Base-by-base conservation (phyloP, 139 green algal species). In the Chlorella sorokiniana region DNA sequence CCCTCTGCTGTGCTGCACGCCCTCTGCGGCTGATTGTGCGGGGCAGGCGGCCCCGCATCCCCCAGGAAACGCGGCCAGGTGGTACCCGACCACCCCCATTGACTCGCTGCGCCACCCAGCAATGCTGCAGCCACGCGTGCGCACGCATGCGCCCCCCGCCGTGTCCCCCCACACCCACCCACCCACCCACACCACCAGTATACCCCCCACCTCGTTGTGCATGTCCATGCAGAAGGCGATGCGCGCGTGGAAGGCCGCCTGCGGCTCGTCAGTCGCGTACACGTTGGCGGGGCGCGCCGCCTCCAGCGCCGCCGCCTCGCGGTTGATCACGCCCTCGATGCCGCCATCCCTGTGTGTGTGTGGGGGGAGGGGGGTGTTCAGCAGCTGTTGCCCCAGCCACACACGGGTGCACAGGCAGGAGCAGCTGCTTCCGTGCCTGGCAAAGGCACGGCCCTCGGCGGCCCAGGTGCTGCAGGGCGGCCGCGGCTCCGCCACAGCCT, bases 221-320 rank as follows among this genome's bases (percentile, higher is more conserved):
- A 97, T 88, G 88, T 99, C 94, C 52, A 99, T 87, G 93, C 96
- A 99, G 90, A 99, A 99, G 16, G 94, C 93, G 25, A 97, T 94
- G 83, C 96, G 94, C 9, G 92, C 94, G 82, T 99, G 95, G 92
- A 99, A 99, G 4, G 95, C 95, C 29, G 88, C 88, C 78, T 85
- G 69, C 10, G 93, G 92, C 85, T 93, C 90, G 35, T 79, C 76
- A 33, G 85, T 90, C 0, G 65, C 54, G 87, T 98, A 98, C 25
- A 97, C 83, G 83, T 98, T 93, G 9, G 77, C 87, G 27, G 86
- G 81, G 79, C 96, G 93, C 29, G 89, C 88, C 35, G 78, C 91
- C 56, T 86, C 79, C 90, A 99, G 91, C 73, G 81, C 94, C 18
- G 90, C 86, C 25, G 81, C 82, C 22, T 90, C 91, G 69, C 96